These are phyloP conservation scores for Penicillium maclennaniae DNA, from an alignment of 495 filamentous ascomycete species.

Conservation along the genomic window DNA sequence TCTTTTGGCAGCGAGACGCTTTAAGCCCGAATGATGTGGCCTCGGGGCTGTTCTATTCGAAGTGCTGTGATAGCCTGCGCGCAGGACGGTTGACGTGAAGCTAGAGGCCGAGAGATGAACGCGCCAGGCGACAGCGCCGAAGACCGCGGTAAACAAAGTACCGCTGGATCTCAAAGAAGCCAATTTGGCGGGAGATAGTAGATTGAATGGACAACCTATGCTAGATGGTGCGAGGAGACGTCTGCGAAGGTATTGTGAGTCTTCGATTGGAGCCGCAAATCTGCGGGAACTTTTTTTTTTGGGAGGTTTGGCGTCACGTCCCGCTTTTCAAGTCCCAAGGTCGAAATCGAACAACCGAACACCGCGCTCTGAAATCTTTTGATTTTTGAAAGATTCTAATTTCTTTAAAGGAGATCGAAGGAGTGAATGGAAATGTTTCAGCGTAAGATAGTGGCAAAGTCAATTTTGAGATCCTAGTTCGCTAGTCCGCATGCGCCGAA, in stretches of 20 bases:
- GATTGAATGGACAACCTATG: slow-evolving; percentile 1
- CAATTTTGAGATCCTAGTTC: slow-evolving; percentile 22
- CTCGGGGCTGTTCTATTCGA: slow-evolving; percentile 1
- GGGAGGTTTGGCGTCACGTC: neutral
- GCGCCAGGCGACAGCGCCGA: slow-evolving; percentile 22
- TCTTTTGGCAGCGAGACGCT: neutral
- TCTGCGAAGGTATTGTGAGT: neutral
- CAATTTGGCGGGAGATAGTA: slow-evolving; percentile 33
- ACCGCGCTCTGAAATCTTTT: neutral
- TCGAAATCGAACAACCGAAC: neutral
- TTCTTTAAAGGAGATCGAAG: too few relatives aligned
- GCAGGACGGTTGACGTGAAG: slow-evolving; percentile 5
- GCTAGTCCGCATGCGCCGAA: slow-evolving; percentile 21
- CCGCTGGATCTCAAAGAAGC: slow-evolving; percentile 37
- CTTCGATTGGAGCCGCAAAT: neutral
- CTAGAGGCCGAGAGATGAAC: slow-evolving; percentile 10
- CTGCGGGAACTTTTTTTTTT: slow-evolving; percentile 14
- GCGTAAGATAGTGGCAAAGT: slow-evolving; percentile 10
- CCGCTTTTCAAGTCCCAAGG: neutral
- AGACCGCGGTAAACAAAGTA: slow-evolving; percentile 29
- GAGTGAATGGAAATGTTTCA: neutral
- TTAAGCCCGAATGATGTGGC: neutral
- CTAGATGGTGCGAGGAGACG: neutral
- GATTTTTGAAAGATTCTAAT: too few relatives aligned
- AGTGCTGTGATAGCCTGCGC: slow-evolving; percentile 7